Evolutionary conservation across 805 yeast genomes (phyloP).

Genomic region (Wickerhamomyces sydowiorum): DNA sequence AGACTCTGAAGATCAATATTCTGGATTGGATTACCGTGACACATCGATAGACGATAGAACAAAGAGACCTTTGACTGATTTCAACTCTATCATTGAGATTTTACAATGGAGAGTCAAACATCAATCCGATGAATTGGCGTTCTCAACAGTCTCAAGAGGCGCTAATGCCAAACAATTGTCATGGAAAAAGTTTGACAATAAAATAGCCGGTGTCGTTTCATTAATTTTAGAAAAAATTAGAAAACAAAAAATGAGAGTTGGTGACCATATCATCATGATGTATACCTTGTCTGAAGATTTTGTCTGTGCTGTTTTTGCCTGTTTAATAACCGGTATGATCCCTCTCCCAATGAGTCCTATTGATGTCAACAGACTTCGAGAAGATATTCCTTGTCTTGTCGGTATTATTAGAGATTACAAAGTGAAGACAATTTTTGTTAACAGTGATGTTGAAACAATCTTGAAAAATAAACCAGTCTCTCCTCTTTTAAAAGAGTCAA

Average conservation of each 20-base stretch:
- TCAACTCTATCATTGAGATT: conserved; percentile 63
- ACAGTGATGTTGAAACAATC: conserved; percentile 64
- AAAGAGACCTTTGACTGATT: conserved; percentile 67
- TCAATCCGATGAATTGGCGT: conserved; percentile 79
- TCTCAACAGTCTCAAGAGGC: conserved; percentile 36
- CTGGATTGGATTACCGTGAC: conserved; percentile 75
- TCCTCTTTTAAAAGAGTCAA: conserved; percentile 45
- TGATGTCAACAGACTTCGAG: conserved; percentile 59
- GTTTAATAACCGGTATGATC: conserved; percentile 73
- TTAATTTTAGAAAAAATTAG: conserved; percentile 68
- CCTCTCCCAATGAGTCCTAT: conserved; percentile 75
- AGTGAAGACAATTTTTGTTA: conserved; percentile 68
- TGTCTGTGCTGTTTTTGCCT: conserved; percentile 77
- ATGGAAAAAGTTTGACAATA: conserved; percentile 79
- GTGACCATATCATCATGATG: conserved; percentile 73
- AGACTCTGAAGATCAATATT: conserved; percentile 65
- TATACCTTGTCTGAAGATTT: conserved; percentile 86
- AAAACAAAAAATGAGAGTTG: conserved; percentile 58
- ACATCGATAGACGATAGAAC: conserved; percentile 75
- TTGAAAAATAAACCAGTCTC: conserved; percentile 65
- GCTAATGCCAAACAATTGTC: conserved; percentile 48
- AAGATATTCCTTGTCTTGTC: conserved; percentile 65
- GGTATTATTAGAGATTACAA: conserved; percentile 66
- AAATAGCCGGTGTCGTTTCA: conserved; percentile 69
- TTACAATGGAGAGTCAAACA: conserved; percentile 71